Conservation (phyloP, 345 rosid species). For the Citrus sinensis region DVS_A1.0 CM039164.1:140501-141000, state of each 20-base stretch:
- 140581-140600: background rate
- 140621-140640: conserved; percentile 2
- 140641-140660: conserved; percentile 7
- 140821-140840: background rate
- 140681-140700: conserved; percentile 16
- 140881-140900: background rate
- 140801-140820: background rate
- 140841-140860: background rate
- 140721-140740: background rate
- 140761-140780: background rate
- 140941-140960: background rate
- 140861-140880: conserved; percentile 12
- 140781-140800: background rate
- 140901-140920: conserved; percentile 2
- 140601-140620: background rate
- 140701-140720: background rate
- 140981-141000: background rate
- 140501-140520: background rate
- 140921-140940: background rate
- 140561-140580: background rate
- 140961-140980: background rate
- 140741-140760: background rate
- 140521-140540: background rate
- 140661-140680: conserved; percentile 13
- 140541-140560: no score